Evolutionary conservation across 2,329 filamentous ascomycete species (phyloP), one percentile per base, ranked within the genome.

Genomic region (Pseudogymnoascus sp.): DNA sequence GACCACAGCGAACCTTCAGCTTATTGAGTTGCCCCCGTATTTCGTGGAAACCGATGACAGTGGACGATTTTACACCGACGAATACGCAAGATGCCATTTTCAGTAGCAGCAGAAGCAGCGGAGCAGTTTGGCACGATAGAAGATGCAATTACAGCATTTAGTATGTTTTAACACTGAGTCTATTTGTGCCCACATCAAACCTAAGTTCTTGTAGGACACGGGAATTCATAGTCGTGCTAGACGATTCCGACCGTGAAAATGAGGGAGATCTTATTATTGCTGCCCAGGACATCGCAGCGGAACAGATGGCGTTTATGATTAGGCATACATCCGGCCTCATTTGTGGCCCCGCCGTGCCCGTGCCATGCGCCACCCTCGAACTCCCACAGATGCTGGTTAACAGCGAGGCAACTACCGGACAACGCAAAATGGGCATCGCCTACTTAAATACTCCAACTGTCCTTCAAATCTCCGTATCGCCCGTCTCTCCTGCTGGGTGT

Each of bases 211-310:
- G n/a, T n/a, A n/a, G n/a, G n/a, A n/a, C n/a, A n/a, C n/a, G n/a
- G n/a, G 87, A 96, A 72, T 96, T 96, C 81, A 88, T 97, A 73
- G 86, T 97, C 66, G 92, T 96, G 38, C 90, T 97, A 71, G 92
- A 97, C 80, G 89, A 90, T 68, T 85, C 90, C 66, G 83, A 86
- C 66, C 91, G 92, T 75, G 92, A 97, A 76, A 97, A 97, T 76
- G 92, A 97, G 81, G 92, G 91, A 74, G 92, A 97, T 78, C 84
- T 97, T 60, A 96, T 96, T 76, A 92, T 97, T 73, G 90, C 92
- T 67, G 92, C 91, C 66, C 80, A 91, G 68, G 82, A 88, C 70
- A 78, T 96, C 66, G 95, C 92, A n/a, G 82, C 91, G 27, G 83
- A 89, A 67, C 92, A 96, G 78, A 93, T 94, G 85, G 90, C 91